Base-by-base conservation (phyloP, 2,329 filamentous ascomycete genomes). In the Epichloe bromicola region DNA sequence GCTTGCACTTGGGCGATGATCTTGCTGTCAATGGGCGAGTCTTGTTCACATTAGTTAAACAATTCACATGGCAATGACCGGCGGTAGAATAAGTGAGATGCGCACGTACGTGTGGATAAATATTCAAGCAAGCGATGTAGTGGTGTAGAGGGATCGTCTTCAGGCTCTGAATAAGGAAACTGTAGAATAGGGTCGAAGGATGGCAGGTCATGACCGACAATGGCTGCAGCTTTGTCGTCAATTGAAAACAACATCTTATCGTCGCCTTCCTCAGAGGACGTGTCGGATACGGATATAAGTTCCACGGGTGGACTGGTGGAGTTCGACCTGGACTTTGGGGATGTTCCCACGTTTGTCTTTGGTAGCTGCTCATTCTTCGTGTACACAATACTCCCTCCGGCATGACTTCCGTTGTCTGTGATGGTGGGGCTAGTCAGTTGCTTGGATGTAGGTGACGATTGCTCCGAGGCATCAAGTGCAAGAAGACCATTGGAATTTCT, bases 101-200 rank as follows among this genome's bases (percentile, higher is more conserved):
- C 30, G 45, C 23, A 52, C 61, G 59, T 53, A 69, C 65, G 58
- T n/a, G 54, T 56, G 33, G 58, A 55, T 38, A 69, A 57, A 55
- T 70, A 74, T 53, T 67, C 61, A 47, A 63, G 60, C 15, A 71
- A 57, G 56, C 71, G 59, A 58, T 58, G 56, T 54, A 67, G 55
- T 10, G 66, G 66, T 30, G 66, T 63, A 20, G 56, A 55, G 6
- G 66, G 36, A 39, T 58, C 56, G 56, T 67, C 58, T 54, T 60
- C 58, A 8, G 60, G 57, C 23, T 67, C 65, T 26, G 59, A 64
- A 53, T 69, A 78, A 3, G 77, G 77, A 51, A 79, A 78, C 1
- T 67, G 63, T 23, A 55, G 36, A 11, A 73, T 66, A 2, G 74
- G 73, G 56, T 79, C 74, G 20, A 58, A 46, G 12, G 63, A 30